Evolutionary conservation across 2,329 filamentous ascomycete genomes (phyloP), one percentile per base, ranked within the genome.

Genomic region (Stagonosporopsis rhizophila): DNA sequence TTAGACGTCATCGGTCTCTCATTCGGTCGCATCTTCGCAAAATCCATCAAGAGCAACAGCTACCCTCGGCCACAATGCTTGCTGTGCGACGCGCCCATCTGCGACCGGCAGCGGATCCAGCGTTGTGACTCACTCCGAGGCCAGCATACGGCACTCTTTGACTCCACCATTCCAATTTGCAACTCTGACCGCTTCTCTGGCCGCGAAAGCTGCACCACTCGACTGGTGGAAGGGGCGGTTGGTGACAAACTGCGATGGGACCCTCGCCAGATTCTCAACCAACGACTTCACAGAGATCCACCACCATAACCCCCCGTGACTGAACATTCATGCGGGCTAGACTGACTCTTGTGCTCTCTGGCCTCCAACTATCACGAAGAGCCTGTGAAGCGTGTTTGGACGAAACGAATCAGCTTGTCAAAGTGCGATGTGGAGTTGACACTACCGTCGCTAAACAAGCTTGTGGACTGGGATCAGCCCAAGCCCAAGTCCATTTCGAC

Each of bases 251-350:
- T 39, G 45, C 60, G 55, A 68, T 68, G 60, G 58, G 54, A 67
- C 67, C 62, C 54, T 68, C 64, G 58, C 68, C 58, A 62, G 63
- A 45, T 56, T 46, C 60, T 56, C 58, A 67, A 56, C 71, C 71
- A 73, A 75, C 70, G 53, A 55, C 37, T 20, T 60, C 51, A 35
- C 68, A 62, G 44, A 61, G 52, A 44, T 46, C 65, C 62, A 48
- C 66, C 66, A 68, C 64, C 68, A 67, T 44, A 52, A 51, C 39
- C 62, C 69, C 73, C 73, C 71, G 71, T 75, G 73, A 75, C 70
- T 62, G 64, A 46, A 58, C 48, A 35, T 41, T 62, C 45, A 67
- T 74, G 71, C 71, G 70, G 68, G 52, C 55, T 57, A 59, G 57
- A 46, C 37, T 52, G 51, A 58, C 46, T 54, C 56, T 65, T 58